Conservation (phyloP, 2,329 filamentous ascomycete genomes). For the Cordyceps fumosorosea region DNA sequence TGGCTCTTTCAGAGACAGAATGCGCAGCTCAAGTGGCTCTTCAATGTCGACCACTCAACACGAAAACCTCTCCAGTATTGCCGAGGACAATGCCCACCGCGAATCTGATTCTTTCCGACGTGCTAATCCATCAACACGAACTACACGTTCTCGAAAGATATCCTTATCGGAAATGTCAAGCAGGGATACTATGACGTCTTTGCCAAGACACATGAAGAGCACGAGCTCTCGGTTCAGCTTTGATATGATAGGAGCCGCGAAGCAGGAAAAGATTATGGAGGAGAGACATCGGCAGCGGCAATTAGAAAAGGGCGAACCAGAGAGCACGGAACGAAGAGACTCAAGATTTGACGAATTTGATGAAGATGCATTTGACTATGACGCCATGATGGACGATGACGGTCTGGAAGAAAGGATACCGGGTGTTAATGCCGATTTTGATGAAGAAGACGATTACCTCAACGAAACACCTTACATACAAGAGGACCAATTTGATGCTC, state of each 20-base stretch:
- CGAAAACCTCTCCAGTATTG: background rate
- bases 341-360: conserved; percentile 57
- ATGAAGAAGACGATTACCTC: conserved; percentile 34
- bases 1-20: background rate
- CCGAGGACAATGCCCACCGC: conserved; percentile 3
- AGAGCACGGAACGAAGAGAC: conserved; percentile 35
- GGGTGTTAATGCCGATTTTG: conserved; percentile 43
- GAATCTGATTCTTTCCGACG: background rate
- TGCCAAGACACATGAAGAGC: conserved; percentile 64
- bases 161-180: conserved; percentile 45
- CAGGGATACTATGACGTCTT: conserved; percentile 39
- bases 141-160: conserved; percentile 43
- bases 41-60: conserved; percentile 6
- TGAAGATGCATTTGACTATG: conserved; percentile 54
- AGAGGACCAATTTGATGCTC: conserved; percentile 21
- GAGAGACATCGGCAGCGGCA: conserved; percentile 65
- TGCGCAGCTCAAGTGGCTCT: conserved; percentile 8
- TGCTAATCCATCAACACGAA: conserved; percentile 20
- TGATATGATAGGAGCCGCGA: conserved; percentile 66
- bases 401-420: conserved; percentile 63
- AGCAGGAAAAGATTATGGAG: conserved; percentile 62
- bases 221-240: conserved; percentile 78
- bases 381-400: conserved; percentile 59
- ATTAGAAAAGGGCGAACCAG: conserved; percentile 48
- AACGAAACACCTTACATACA: conserved; percentile 21